These are phyloP conservation scores for Rhynchospora tenuis DNA, from an alignment of 176 grass and related monocot species.

Conservation along the genomic window DNA sequence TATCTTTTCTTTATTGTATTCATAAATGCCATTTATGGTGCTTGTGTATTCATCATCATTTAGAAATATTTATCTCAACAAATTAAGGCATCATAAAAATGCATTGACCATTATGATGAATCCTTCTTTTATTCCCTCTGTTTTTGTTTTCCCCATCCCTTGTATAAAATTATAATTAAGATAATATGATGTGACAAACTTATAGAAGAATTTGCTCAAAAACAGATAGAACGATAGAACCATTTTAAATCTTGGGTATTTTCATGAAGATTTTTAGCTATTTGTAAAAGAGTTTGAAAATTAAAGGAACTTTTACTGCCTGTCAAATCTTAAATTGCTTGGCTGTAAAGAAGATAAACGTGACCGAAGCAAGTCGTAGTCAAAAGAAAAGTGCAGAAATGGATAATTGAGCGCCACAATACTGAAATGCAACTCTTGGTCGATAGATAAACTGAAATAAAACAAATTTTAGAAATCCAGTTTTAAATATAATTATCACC, in stretches of 20 bases:
- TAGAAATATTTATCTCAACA: background rate
- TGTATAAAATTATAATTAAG: no score
- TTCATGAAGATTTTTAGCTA: background rate
- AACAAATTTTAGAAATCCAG: background rate
- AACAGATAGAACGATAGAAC: background rate
- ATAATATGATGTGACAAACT: no score
- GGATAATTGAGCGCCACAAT: background rate
- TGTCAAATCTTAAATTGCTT: background rate
- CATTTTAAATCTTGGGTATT: background rate
- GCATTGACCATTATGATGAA: no score
- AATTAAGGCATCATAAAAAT: no score
- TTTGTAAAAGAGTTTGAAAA: background rate
- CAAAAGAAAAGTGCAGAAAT: background rate
- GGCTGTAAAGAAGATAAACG: background rate
- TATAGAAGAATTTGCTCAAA: background rate
- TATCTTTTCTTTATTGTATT: background rate
- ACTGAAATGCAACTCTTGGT: background rate
- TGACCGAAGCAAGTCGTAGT: background rate
- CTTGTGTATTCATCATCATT: conserved; percentile 3
- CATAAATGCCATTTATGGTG: background rate
- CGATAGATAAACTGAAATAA: background rate
- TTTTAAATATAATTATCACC: background rate
- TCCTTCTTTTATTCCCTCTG: no score
- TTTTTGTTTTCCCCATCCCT: no score
- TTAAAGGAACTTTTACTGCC: no score